Evolutionary conservation across 371 early-diverging fungal species (phyloP).

Genomic region (Mortierella sp.): DNA sequence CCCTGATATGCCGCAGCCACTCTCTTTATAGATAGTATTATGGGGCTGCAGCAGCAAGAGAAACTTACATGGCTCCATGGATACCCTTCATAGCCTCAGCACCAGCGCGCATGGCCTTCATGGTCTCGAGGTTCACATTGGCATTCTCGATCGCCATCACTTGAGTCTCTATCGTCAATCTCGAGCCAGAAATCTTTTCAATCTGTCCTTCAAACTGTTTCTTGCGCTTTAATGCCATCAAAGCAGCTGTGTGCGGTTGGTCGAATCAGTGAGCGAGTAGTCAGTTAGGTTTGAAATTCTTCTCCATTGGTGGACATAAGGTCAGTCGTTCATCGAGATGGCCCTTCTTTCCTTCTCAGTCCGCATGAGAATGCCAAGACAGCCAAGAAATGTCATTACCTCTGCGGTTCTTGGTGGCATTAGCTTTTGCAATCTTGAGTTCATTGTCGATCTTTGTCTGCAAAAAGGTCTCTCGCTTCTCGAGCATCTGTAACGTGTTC

Average conservation of each 20-base stretch:
- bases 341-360: too few species aligned
- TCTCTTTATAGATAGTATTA: not conserved
- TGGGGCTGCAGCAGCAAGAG: not conserved
- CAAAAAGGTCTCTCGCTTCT: constrained; percentile 92
- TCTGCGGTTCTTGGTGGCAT: constrained; percentile 94
- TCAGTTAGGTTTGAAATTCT: too few species aligned
- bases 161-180: constrained; percentile 95
- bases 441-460: constrained; percentile 91
- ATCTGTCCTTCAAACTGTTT: constrained; percentile 88
- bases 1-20: not conserved
- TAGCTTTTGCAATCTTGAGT: constrained; percentile 86
- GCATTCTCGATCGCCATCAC: constrained; percentile 97
- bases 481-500: constrained; percentile 92
- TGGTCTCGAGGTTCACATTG: constrained; percentile 95
- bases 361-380: not conserved
- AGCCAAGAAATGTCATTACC: constrained; percentile 61
- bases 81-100: constrained; percentile 95
- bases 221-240: constrained; percentile 96
- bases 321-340: too few species aligned
- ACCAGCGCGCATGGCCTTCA: constrained; percentile 95
- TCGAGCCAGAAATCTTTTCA: constrained; percentile 89
- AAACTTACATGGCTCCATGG: constrained; percentile 88
- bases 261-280: too few species aligned
- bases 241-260: constrained; percentile 69
- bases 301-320: too few species aligned